Evolutionary conservation across 192 early-diverging fungal species (phyloP).

Genomic region (Lunasporangiospora selenospora): DNA sequence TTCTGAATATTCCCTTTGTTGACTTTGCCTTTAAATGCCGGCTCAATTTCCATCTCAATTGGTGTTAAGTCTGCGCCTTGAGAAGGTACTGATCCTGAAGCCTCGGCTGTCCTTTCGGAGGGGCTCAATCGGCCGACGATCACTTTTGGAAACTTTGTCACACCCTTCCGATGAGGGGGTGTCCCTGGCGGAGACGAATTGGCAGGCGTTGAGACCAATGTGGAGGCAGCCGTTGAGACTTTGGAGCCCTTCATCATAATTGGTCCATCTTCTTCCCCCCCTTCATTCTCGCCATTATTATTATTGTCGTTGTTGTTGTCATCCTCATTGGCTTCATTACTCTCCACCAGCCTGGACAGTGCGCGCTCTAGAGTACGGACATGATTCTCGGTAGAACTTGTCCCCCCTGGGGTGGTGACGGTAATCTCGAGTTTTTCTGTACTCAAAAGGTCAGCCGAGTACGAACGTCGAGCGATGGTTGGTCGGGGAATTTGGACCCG

Average conservation of each 20-base stretch:
- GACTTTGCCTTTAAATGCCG: no score
- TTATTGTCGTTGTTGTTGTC: no score
- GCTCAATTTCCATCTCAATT: no score
- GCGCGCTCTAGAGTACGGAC: conserved; percentile 31
- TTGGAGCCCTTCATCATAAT: conserved; percentile 1
- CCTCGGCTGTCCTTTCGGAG: background rate
- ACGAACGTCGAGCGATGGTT: conserved; percentile 6
- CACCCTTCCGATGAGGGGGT: conserved; percentile 16
- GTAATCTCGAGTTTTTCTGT: conserved; percentile 16
- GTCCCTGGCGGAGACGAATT: conserved; percentile 8
- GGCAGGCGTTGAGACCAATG: background rate
- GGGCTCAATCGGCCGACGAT: conserved; percentile 5
- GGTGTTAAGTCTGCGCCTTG: no score
- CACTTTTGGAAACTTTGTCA: conserved; percentile 23
- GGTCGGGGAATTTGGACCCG: background rate
- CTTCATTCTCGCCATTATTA: no score
- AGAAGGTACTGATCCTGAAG: background rate
- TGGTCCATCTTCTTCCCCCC: background rate
- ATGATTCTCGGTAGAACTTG: conserved; percentile 23
- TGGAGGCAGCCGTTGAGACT: no score
- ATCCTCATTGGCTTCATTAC: conserved; percentile 1
- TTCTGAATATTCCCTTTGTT: background rate
- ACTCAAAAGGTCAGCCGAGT: conserved; percentile 22
- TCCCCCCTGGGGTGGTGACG: conserved; percentile 11
- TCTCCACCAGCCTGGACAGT: conserved; percentile 25